phyloP scores from a whole-genome alignment of 805 yeast species.

The Grigorovia transvaalensis region DNA sequence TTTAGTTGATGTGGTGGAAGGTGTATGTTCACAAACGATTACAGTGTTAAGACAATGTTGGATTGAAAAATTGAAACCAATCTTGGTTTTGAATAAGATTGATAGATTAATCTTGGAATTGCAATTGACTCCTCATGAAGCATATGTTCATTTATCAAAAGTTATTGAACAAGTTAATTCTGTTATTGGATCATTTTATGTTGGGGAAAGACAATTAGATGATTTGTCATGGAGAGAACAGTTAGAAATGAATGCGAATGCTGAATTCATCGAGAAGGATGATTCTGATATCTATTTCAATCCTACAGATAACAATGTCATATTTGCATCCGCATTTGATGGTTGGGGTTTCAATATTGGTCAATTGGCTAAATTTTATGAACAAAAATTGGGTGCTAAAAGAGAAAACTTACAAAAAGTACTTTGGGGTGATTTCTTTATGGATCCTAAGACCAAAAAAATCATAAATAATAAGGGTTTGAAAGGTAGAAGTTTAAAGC shows the following conservation, averaged over 20 bases:
- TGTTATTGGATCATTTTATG: conserved; percentile 83
- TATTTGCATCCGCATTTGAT: conserved; percentile 85
- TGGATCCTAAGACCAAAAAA: conserved; percentile 84
- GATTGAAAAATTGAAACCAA: conserved; percentile 82
- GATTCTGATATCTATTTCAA: conserved; percentile 79
- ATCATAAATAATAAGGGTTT: conserved; percentile 57
- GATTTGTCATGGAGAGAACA: conserved; percentile 69
- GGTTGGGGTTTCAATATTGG: conserved; percentile 96
- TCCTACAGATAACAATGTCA: conserved; percentile 80
- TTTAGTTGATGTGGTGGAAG: conserved; percentile 93
- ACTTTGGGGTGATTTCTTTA: conserved; percentile 90
- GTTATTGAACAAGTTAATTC: conserved; percentile 90
- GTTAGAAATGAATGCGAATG: conserved; percentile 35
- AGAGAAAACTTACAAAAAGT: conserved; percentile 69
- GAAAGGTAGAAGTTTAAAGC: conserved; percentile 56
- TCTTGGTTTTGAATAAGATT: conserved; percentile 81
- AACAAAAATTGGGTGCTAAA: conserved; percentile 73
- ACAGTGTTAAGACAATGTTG: conserved; percentile 92
- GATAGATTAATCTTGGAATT: conserved; percentile 80
- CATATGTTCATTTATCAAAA: conserved; percentile 67
- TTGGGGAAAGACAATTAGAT: conserved; percentile 87
- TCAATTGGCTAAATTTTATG: conserved; percentile 81
- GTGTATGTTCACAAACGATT: conserved; percentile 95
- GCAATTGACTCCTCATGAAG: conserved; percentile 73
- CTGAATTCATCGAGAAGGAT: conserved; percentile 59